Evolutionary conservation across 768 basidiomycete genomes (phyloP), one percentile per base, ranked within the genome.

Genomic region (Suillus placidus): DNA sequence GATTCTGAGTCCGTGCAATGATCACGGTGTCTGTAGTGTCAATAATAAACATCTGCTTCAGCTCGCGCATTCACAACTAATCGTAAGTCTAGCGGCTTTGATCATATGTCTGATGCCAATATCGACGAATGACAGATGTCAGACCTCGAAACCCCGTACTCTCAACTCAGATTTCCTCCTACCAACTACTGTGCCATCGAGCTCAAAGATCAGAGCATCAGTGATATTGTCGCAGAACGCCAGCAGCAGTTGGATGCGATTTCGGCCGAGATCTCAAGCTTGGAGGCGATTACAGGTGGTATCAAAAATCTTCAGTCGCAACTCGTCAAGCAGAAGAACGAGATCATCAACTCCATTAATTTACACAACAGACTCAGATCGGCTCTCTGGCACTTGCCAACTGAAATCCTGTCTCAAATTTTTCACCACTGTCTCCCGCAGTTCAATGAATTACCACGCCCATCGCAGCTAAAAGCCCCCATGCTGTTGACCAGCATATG

Each of bases 361-460:
- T 62, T 34, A 4, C 74, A 78, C 55, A 64, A 47, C 6, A 69
- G 73, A 4, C 69, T 78, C 0, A 40, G 70, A 32, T 73, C 72
- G 20, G 67, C 68, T 45, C 80, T 85, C 65, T 71, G 76, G 60
- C 68, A 70, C 20, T 73, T 86, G 10, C 85, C 85, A 10, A 60
- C 80, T 2, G 85, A 86, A 70, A 70, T 86, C 6, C 76, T 79
- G 34, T 77, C 80, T 42, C 81, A 84, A 71, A 82, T 87, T 38
- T 85, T 85, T 69, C 68, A 71, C 14, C 74, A 77, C 23, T 81
- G 79, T 67, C 69, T 80, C n/a, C 70, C 74, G 7, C 16, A 62
- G 6, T 18, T 42, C 42, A 16, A 6, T 18, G 16, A 7, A 6
- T 34, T 55, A 18, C 4, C 10, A 20, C 32, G 18, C 2, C 18